phyloP scores from a whole-genome alignment of 768 basidiomycete genomes.

The Lactifluus rugatus region DNA sequence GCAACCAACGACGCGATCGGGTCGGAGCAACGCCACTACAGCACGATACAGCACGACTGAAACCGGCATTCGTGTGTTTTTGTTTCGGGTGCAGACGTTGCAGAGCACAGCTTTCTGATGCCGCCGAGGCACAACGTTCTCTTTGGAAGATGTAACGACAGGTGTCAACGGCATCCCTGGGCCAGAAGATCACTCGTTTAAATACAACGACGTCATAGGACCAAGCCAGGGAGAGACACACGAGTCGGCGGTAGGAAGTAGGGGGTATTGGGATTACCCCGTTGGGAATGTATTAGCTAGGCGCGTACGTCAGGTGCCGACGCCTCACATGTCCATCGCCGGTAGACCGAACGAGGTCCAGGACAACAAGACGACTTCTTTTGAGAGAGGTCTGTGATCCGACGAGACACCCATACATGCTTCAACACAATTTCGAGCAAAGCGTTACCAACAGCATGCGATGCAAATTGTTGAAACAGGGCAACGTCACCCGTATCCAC shows the following conservation, averaged over 20 bases:
- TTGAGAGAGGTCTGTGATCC: too few species aligned
- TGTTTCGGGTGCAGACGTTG: neutral
- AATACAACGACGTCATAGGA: constrained; percentile 8
- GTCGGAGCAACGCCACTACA: too few species aligned
- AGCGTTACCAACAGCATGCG: neutral
- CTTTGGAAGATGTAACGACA: neutral
- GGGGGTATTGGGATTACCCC: neutral
- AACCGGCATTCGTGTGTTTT: neutral
- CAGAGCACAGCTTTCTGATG: neutral
- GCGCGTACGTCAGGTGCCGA: neutral
- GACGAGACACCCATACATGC: neutral
- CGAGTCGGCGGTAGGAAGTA: neutral
- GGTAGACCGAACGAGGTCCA: neutral
- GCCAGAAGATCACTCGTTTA: neutral
- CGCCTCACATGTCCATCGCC: neutral
- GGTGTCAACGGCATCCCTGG: neutral
- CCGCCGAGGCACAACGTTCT: neutral
- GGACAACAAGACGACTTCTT: neutral
- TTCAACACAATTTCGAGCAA: neutral
- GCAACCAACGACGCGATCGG: neutral
- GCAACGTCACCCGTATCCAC: neutral
- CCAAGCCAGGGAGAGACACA: neutral
- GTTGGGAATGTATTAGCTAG: neutral
- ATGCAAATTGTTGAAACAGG: too few species aligned
- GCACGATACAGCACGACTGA: too few species aligned